phyloP scores from a whole-genome alignment of 2,329 filamentous ascomycete genomes.

The Cladophialophora bantiana region DNA sequence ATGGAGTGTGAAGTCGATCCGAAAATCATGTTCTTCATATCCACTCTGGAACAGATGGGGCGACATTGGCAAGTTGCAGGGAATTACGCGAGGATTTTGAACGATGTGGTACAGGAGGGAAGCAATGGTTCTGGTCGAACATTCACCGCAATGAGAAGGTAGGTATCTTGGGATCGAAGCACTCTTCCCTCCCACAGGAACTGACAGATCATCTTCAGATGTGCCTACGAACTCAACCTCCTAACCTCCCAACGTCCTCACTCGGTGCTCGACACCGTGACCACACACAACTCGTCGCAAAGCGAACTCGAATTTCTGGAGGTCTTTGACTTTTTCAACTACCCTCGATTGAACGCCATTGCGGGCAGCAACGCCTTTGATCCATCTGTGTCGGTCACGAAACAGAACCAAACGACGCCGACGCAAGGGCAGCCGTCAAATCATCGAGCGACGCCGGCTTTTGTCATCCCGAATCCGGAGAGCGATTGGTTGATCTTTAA shows the following conservation, averaged over 20 bases:
- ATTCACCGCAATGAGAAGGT: constrained; percentile 87
- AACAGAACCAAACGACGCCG: constrained; percentile 22
- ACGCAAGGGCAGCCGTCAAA: constrained; percentile 24
- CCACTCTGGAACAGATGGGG: constrained; percentile 80
- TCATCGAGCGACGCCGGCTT: constrained; percentile 47
- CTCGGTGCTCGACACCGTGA: constrained; percentile 39
- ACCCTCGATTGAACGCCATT: constrained; percentile 67
- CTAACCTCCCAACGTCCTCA: constrained; percentile 80
- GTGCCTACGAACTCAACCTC: constrained; percentile 74
- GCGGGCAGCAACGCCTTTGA: constrained; percentile 23
- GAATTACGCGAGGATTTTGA: constrained; percentile 79
- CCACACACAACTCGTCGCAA: constrained; percentile 33
- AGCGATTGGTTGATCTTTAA: constrained; percentile 52
- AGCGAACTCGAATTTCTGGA: constrained; percentile 86
- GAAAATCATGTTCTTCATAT: constrained; percentile 81
- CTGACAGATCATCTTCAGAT: not conserved
- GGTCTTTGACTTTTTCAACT: constrained; percentile 94
- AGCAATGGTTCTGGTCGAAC: constrained; percentile 65
- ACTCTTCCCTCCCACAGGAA: not conserved
- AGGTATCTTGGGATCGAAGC: constrained; percentile 61
- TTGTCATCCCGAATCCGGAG: constrained; percentile 55
- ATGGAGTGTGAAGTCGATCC: constrained; percentile 68
- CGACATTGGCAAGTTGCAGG: constrained; percentile 84
- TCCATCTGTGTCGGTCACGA: constrained; percentile 16
- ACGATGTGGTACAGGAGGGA: constrained; percentile 81